Percentiles rank a stretch among this genome's conserved stretches.
phyloP scores from a whole-genome alignment of 2,329 filamentous ascomycete genomes.

The Colletotrichum musae region DNA sequence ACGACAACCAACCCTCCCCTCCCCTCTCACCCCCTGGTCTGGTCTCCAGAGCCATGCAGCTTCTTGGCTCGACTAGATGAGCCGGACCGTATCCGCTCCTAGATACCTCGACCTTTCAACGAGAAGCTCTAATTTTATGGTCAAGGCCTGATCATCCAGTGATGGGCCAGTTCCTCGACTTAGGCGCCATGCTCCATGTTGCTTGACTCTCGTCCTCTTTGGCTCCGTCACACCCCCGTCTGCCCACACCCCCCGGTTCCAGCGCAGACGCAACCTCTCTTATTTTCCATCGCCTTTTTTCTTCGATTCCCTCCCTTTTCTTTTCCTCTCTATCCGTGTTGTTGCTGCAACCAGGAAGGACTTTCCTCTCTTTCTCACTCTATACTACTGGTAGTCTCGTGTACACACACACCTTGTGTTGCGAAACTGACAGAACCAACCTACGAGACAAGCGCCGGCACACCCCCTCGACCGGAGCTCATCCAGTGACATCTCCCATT shows the following conservation, averaged over 20 bases:
- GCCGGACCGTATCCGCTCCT: constrained; percentile 42
- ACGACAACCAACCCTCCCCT: constrained; percentile 20
- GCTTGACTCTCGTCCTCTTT: constrained; percentile 54
- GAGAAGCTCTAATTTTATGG: constrained; percentile 60
- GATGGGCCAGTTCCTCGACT: constrained; percentile 55
- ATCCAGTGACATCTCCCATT: constrained; percentile 39
- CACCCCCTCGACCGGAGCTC: constrained; percentile 40
- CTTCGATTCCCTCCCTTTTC: constrained; percentile 42
- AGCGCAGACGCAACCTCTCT: constrained; percentile 37
- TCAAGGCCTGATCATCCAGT: constrained; percentile 56
- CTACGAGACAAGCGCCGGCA: constrained; percentile 56
- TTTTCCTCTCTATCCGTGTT: constrained; percentile 35
- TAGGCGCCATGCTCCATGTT: constrained; percentile 59
- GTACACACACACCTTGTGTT: constrained; percentile 12
- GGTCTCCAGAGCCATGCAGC: constrained; percentile 39
- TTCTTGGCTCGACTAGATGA: constrained; percentile 43
- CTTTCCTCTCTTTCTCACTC: background rate
- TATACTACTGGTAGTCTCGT: background rate
- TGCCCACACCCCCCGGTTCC: constrained; percentile 41
- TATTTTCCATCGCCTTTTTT: constrained; percentile 43
- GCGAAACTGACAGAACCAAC: constrained; percentile 39
- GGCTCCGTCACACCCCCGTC: constrained; percentile 53
- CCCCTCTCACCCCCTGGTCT: constrained; percentile 25
- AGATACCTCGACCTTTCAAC: constrained; percentile 37
- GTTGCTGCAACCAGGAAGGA: constrained; percentile 25